Evolutionary conservation across 495 filamentous ascomycete genomes (phyloP).

Genomic region (Aspergillus heteromorphus): DNA sequence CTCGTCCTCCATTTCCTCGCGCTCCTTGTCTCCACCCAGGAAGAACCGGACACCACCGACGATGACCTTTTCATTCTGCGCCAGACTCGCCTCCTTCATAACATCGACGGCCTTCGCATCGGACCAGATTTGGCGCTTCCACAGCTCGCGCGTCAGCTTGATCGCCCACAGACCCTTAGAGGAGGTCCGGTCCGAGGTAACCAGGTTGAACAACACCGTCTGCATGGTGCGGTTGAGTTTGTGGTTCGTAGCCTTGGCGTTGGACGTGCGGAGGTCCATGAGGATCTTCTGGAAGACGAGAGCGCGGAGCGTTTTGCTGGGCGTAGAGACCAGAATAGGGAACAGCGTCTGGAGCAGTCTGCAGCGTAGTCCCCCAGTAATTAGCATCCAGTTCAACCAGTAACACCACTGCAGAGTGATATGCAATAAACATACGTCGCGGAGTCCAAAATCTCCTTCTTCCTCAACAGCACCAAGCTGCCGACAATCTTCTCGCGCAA

Average conservation of each 20-base stretch:
- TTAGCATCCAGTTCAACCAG: constrained; percentile 7
- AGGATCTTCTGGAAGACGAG: constrained; percentile 88
- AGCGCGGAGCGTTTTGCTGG: constrained; percentile 77
- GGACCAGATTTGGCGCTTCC: constrained; percentile 84
- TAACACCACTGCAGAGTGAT: background rate
- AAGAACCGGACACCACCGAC: constrained; percentile 88
- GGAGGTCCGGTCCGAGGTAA: constrained; percentile 76
- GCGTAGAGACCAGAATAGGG: constrained; percentile 80
- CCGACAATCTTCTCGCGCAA: constrained; percentile 91
- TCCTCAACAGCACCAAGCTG: constrained; percentile 77
- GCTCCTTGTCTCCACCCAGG: constrained; percentile 88
- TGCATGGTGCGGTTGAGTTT: constrained; percentile 88
- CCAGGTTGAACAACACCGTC: constrained; percentile 83
- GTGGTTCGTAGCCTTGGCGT: constrained; percentile 82
- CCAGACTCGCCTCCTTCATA: constrained; percentile 83
- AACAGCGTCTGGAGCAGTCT: constrained; percentile 82
- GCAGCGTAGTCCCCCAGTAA: background rate
- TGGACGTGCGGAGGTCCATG: constrained; percentile 79
- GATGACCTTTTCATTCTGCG: constrained; percentile 85
- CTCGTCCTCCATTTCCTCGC: constrained; percentile 86
- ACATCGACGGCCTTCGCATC: constrained; percentile 85
- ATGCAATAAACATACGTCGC: constrained; percentile 44
- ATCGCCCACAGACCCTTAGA: constrained; percentile 91
- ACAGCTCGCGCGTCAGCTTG: constrained; percentile 80
- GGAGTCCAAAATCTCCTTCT: constrained; percentile 89